A percentile compares a stretch with the other conserved stretches of the same genome.
Evolutionary conservation across 2,329 filamentous ascomycete genomes (phyloP).

Genomic region (Trichophyton rubrum): DNA sequence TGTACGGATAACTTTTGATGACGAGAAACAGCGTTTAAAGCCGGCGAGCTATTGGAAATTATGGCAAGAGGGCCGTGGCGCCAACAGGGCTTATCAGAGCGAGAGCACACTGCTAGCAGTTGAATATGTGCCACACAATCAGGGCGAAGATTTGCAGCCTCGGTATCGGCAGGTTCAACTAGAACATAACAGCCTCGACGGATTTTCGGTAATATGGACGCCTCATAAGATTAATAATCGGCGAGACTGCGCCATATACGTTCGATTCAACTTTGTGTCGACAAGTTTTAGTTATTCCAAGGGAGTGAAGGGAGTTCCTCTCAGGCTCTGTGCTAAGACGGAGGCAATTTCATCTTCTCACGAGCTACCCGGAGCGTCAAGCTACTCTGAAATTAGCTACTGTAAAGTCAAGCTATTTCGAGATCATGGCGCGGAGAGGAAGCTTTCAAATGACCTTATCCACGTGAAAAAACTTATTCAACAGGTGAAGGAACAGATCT

Average conservation of each 20-base stretch:
- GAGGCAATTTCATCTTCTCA: conserved; percentile 33
- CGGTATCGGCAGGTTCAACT: conserved; percentile 57
- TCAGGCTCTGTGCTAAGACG: conserved; percentile 85
- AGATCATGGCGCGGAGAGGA: conserved; percentile 89
- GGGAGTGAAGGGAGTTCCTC: conserved; percentile 93
- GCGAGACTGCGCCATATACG: conserved; percentile 72
- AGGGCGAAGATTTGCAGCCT: conserved; percentile 44
- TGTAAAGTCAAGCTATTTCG: conserved; percentile 97
- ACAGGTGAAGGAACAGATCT: conserved; percentile 86
- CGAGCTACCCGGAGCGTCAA: conserved; percentile 7
- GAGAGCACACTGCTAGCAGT: conserved; percentile 84
- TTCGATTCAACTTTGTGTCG: conserved; percentile 95
- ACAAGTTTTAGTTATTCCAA: conserved; percentile 99
- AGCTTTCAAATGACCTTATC: conserved; percentile 84
- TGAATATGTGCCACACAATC: conserved; percentile 66
- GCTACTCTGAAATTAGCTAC: conserved; percentile 51
- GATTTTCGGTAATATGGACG: conserved; percentile 84
- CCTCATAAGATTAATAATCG: conserved; percentile 50
- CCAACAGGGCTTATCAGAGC: conserved; percentile 84
- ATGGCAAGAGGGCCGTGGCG: conserved; percentile 95
- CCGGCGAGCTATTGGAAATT: conserved; percentile 80
- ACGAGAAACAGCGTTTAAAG: conserved; percentile 79
- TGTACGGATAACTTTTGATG: conserved; percentile 92
- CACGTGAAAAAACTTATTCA: conserved; percentile 96
- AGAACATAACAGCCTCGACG: conserved; percentile 74